phyloP scores from a whole-genome alignment of 1,139 yeast species.

The Hanseniaspora sp. region DNA sequence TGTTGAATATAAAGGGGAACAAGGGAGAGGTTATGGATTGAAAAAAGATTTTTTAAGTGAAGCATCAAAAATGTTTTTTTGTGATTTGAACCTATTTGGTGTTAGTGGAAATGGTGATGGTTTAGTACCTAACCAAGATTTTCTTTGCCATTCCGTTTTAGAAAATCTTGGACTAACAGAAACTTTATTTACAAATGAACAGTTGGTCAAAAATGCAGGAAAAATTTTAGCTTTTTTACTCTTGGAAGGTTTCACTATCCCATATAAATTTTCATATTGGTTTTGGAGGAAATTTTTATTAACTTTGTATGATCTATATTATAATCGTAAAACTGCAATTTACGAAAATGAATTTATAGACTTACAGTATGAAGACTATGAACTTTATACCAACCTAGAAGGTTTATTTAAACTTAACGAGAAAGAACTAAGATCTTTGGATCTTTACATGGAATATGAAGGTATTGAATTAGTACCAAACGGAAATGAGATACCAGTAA shows the following conservation, averaged over 20 bases:
- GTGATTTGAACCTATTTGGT: neutral
- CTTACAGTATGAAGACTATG: conserved; percentile 56
- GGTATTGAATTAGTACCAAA: conserved; percentile 44
- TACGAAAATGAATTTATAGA: conserved; percentile 47
- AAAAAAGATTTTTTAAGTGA: conserved; percentile 10
- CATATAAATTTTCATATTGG: conserved; percentile 1
- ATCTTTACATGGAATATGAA: conserved; percentile 51
- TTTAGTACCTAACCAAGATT: neutral
- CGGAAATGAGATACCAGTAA: conserved; percentile 50
- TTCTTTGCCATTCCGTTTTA: neutral
- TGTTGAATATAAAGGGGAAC: conserved; percentile 5
- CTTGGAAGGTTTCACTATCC: conserved; percentile 1
- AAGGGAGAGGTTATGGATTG: conserved; percentile 12
- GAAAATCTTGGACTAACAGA: neutral
- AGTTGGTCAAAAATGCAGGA: conserved; percentile 7
- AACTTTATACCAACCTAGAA: conserved; percentile 53
- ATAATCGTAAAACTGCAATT: neutral
- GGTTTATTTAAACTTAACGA: conserved; percentile 49
- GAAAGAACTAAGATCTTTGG: conserved; percentile 48
- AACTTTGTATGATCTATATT: neutral
- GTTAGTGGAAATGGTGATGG: neutral
- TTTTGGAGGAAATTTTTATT: conserved; percentile 4
- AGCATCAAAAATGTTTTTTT: neutral
- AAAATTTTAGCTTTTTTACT: conserved; percentile 2
- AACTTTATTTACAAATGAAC: neutral